A percentile compares a stretch with the other conserved stretches of the same genome.
phyloP scores from a whole-genome alignment of 129 eudicot genomes.

The Pseudognaphalium luteoalbum region DNA sequence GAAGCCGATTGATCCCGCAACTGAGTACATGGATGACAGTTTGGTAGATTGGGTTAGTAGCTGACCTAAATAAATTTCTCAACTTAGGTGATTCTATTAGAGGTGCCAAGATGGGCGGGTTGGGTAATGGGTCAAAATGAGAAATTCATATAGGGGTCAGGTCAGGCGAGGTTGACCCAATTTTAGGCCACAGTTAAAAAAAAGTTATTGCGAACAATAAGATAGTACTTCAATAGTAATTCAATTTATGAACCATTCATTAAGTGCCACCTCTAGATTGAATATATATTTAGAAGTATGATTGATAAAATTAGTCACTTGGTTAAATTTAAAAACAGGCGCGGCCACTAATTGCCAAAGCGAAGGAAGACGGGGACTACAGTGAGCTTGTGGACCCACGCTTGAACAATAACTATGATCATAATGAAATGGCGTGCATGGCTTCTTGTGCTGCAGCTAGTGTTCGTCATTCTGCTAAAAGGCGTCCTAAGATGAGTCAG shows the following conservation, averaged over 20 bases:
- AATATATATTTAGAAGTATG: background rate
- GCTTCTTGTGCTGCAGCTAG: conserved; percentile 76
- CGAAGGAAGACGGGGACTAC: conserved; percentile 70
- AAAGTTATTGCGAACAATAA: no score
- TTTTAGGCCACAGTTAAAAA: background rate
- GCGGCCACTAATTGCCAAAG: conserved; percentile 64
- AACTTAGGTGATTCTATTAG: background rate
- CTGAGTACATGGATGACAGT: conserved; percentile 65
- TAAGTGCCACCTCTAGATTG: background rate
- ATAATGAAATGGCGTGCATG: conserved; percentile 66
- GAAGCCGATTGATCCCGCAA: conserved; percentile 63
- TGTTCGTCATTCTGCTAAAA: conserved; percentile 82
- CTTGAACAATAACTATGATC: conserved; percentile 49
- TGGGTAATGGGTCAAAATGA: background rate
- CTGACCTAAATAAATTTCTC: background rate
- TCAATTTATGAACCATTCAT: background rate
- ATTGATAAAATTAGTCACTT: background rate
- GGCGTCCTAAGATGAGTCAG: conserved; percentile 95
- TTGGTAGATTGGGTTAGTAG: conserved; percentile 89
- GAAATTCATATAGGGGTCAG: background rate
- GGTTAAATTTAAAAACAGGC: conserved; percentile 47
- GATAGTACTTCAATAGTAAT: no score
- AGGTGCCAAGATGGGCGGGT: background rate
- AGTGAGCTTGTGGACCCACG: conserved; percentile 70
- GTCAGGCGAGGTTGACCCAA: background rate